These are phyloP conservation scores for Paramecium biaurelia DNA, from an alignment of 73 alveolate species.

Conservation along the genomic window DNA sequence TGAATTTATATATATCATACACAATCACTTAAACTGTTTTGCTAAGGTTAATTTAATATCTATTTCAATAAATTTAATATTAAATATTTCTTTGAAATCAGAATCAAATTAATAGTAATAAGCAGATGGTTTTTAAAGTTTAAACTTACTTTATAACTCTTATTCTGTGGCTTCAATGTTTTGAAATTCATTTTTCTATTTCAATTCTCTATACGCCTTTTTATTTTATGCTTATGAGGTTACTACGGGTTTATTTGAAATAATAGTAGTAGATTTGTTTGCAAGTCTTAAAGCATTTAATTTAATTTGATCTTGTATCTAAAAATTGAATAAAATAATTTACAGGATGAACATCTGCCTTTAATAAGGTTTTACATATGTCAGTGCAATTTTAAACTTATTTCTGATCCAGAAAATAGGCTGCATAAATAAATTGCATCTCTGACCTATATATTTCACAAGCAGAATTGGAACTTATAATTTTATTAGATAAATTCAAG, in stretches of 20 bases:
- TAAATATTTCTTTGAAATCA: background rate
- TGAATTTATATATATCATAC: background rate
- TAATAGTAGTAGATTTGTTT: background rate
- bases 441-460: background rate
- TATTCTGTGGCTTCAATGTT: background rate
- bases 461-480: background rate
- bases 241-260: background rate
- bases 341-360: background rate
- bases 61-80: background rate
- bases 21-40: background rate
- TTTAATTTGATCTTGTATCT: background rate
- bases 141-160: background rate
- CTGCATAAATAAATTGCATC: constrained; percentile 24
- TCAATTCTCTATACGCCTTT: background rate
- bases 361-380: background rate
- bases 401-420: background rate
- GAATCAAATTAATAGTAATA: background rate
- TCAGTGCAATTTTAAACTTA: background rate
- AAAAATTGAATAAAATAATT: background rate
- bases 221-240: background rate
- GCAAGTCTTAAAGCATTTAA: background rate
- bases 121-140: background rate
- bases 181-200: background rate
- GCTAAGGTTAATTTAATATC: background rate
- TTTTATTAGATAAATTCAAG: background rate